Conservation (phyloP, 139 green algal species). For the Zygnema cylindricum region DNA sequence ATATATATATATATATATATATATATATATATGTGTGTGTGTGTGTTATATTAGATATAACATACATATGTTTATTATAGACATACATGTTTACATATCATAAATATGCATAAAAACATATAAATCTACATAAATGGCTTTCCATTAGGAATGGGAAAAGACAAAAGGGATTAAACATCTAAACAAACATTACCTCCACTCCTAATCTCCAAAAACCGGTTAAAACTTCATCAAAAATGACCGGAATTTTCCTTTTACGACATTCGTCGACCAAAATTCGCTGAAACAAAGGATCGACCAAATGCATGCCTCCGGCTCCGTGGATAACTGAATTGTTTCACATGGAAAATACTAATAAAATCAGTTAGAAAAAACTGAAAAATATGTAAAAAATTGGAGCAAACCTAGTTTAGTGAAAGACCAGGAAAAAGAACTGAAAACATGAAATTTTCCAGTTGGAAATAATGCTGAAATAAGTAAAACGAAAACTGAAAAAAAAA, state of each 20-base stretch:
- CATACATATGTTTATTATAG: too few relatives aligned
- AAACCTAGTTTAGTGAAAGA: background rate
- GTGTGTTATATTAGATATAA: too few relatives aligned
- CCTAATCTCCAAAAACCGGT: slow-evolving; percentile 89
- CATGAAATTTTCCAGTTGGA: background rate
- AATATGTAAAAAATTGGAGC: background rate
- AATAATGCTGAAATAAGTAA: too few relatives aligned
- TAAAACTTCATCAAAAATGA: slow-evolving; percentile 97
- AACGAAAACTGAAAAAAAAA: too few relatives aligned
- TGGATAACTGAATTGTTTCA: slow-evolving; percentile 70
- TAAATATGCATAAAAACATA: too few relatives aligned
- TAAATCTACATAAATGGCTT: too few relatives aligned
- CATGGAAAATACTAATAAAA: background rate
- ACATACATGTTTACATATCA: too few relatives aligned
- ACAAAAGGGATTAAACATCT: too few relatives aligned
- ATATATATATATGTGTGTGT: too few relatives aligned
- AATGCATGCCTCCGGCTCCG: slow-evolving; percentile 92
- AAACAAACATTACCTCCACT: background rate
- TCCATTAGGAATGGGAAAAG: too few relatives aligned
- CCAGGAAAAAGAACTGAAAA: slow-evolving; percentile 5
- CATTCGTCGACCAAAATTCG: slow-evolving; percentile 71
- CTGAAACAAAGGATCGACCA: slow-evolving; percentile 94
- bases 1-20: too few relatives aligned
- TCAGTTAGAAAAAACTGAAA: background rate
- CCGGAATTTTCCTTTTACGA: slow-evolving; percentile 74